Percentiles rank a stretch among this genome's conserved stretches.
These are phyloP conservation scores for Cystofilobasidium capitatum DNA, from an alignment of 768 basidiomycete species.

Conservation along the genomic window DNA sequence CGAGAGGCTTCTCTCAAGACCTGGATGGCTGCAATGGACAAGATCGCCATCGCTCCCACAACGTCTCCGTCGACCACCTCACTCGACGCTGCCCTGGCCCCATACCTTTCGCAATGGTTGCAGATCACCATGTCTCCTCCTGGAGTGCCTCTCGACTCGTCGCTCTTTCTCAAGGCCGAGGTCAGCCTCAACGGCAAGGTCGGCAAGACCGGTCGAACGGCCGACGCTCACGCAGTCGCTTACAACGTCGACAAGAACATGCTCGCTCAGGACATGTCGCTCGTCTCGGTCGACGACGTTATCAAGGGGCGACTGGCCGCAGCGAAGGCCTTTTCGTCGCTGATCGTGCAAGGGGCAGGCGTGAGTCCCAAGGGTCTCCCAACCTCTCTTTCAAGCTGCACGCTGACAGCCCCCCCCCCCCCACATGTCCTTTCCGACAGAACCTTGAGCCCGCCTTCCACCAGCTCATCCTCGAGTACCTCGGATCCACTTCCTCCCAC, in stretches of 20 bases:
- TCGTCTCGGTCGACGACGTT: conserved; percentile 66
- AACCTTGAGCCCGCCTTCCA: conserved; percentile 47
- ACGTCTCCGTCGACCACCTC: not conserved
- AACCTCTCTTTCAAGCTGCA: not conserved
- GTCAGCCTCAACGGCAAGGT: conserved; percentile 33
- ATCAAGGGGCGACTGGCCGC: conserved; percentile 69
- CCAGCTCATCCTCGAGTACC: conserved; percentile 65
- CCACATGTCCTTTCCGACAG: not conserved
- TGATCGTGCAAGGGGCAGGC: conserved; percentile 42
- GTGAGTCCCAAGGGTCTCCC: conserved; percentile 2
- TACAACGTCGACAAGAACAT: conserved; percentile 97
- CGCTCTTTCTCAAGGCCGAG: conserved; percentile 15
- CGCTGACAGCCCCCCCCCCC: conserved; percentile 2
- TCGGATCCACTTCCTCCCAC: conserved; percentile 80
- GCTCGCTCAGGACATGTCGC: conserved; percentile 75
- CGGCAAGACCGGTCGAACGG: conserved; percentile 17
- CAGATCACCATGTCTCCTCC: conserved; percentile 41
- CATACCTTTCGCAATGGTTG: conserved; percentile 57
- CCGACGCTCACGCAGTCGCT: conserved; percentile 46
- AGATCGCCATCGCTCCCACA: not conserved
- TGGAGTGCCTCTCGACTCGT: conserved; percentile 8
- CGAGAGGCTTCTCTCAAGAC: conserved; percentile 60
- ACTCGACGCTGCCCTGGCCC: not conserved
- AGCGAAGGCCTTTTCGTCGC: conserved; percentile 62
- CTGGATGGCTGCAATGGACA: conserved; percentile 60